Evolutionary conservation across 2,329 filamentous ascomycete species (phyloP), one percentile per base, ranked within the genome.

Genomic region (Pestalotiopsis sp.): DNA sequence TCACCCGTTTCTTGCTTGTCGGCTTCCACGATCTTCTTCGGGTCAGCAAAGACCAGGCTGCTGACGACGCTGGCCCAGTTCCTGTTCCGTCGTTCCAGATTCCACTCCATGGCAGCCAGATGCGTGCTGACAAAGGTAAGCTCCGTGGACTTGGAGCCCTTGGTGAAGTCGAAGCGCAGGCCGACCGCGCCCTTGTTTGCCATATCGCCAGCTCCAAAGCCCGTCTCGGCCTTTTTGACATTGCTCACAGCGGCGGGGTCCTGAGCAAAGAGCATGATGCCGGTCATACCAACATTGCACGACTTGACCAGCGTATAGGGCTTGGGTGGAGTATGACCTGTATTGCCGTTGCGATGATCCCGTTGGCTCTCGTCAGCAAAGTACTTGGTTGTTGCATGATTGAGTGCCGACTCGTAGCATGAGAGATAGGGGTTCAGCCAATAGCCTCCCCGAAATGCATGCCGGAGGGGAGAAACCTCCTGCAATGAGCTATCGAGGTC

Each of bases 121-220:
- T 99, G 96, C 13, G 94, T 93, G 52, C 93, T 90, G 55, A 97
- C 91, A 78, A 98, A 96, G 0, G 94, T 97, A 67, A 98, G 79
- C 74, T 93, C 88, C 31, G 91, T 87, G 4, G 82, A 82, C 63
- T 71, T 76, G 11, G 71, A 77, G 3, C 82, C 78, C 55, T 83
- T 81, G 4, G 73, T 73, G 14, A 93, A 91, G 14, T 89, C 85
- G 58, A 96, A 80, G 41, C 94, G 87, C 70, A 95, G 85, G 0
- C 92, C 96, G 0, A 97, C 92, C 3, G 94, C 95, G 38, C 95
- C 96, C 81, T 99, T 99, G 80, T 98, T 98, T 17, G 94, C 96
- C 92, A 97, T 96, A 64, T 95, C 92, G 68, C 90, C 91, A 1
- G 94, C 80, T 0, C 96, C 96, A 63, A 98, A 92, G 0, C 96